These are phyloP conservation scores for Stentor roeselii DNA, from an alignment of 73 alveolate species.

Conservation along the genomic window DNA sequence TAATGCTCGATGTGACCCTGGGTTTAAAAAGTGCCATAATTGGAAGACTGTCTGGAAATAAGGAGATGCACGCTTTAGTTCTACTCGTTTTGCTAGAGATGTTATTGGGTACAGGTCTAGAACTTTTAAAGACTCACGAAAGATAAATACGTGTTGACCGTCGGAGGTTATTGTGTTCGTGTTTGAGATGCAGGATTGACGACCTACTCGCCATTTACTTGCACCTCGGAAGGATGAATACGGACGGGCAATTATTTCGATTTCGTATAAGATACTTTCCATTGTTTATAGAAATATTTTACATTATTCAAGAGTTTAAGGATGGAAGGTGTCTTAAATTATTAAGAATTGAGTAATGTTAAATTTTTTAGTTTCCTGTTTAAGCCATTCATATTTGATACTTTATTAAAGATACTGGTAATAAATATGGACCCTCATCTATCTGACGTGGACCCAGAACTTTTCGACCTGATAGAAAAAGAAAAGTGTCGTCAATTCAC, in stretches of 20 bases:
- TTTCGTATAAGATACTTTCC: not conserved
- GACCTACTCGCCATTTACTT: not conserved
- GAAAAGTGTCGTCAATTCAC: constrained; percentile 69
- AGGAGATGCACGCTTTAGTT: not conserved
- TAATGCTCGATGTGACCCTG: not conserved
- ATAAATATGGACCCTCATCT: not conserved
- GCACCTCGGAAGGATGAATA: not conserved
- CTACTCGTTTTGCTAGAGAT: not conserved
- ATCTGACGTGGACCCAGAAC: constrained; percentile 67
- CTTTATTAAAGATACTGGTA: too few species aligned
- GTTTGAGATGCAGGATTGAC: not conserved
- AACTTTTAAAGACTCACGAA: not conserved
- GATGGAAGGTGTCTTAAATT: too few species aligned
- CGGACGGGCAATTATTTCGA: not conserved
- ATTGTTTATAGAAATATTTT: too few species aligned
- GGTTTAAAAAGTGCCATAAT: not conserved
- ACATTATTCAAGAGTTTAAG: too few species aligned
- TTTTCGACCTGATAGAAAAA: constrained; percentile 41
- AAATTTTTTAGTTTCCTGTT: too few species aligned
- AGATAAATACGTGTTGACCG: not conserved
- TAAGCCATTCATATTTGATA: too few species aligned
- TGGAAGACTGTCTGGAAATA: not conserved
- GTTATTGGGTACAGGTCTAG: not conserved
- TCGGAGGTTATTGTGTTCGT: not conserved
- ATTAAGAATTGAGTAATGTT: too few species aligned